phyloP scores from a whole-genome alignment of 805 yeast genomes.

The Myxozyma udenii region DNA sequence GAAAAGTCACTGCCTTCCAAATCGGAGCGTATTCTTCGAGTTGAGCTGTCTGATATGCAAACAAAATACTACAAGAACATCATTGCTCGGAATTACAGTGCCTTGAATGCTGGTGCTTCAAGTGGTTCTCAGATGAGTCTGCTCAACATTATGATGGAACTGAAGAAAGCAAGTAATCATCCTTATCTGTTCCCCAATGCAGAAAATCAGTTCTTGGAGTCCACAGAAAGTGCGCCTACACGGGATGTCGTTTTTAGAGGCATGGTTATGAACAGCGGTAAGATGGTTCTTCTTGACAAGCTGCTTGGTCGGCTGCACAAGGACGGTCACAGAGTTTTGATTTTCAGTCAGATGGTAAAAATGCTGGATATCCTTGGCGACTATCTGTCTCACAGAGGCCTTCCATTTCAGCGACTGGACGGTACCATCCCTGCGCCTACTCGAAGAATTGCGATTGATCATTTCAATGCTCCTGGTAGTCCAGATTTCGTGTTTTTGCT shows the following conservation, averaged over 20 bases:
- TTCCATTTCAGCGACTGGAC: slow-evolving; percentile 86
- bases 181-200: slow-evolving; percentile 94
- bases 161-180: slow-evolving; percentile 95
- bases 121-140: slow-evolving; percentile 78
- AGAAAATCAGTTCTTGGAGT: slow-evolving; percentile 64
- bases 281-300: slow-evolving; percentile 94
- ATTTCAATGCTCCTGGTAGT: slow-evolving; percentile 89
- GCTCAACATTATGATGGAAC: slow-evolving; percentile 88
- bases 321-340: slow-evolving; percentile 94
- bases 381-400: slow-evolving; percentile 80
- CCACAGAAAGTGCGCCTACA: slow-evolving; percentile 48
- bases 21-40: slow-evolving; percentile 91
- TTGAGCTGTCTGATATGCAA: slow-evolving; percentile 90
- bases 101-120: slow-evolving; percentile 78
- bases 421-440: slow-evolving; percentile 96
- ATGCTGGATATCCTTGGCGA: slow-evolving; percentile 94
- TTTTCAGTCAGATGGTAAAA: slow-evolving; percentile 96
- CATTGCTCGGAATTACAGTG: slow-evolving; percentile 85
- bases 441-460: slow-evolving; percentile 92
- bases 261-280: slow-evolving; percentile 94
- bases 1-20: slow-evolving; percentile 95
- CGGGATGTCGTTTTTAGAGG: slow-evolving; percentile 85
- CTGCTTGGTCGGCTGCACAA: slow-evolving; percentile 74
- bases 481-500: slow-evolving; percentile 86
- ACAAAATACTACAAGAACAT: slow-evolving; percentile 94